Evolutionary conservation across 345 rosid species (phyloP), one percentile per base, ranked within the genome.

Genomic region (Ricinus communis): DNA sequence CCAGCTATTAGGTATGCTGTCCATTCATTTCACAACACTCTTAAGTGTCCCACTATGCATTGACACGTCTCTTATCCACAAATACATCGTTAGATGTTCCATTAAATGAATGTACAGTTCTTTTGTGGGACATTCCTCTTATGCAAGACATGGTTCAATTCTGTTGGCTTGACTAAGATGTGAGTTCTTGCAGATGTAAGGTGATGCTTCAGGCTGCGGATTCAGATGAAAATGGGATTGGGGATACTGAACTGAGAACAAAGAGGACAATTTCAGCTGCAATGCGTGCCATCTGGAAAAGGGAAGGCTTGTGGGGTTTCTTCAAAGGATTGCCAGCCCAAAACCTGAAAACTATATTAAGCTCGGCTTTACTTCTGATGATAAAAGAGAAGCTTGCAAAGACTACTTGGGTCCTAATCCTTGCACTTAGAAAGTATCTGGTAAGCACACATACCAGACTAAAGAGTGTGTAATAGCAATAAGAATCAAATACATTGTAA

Each of bases 401-500:
- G 59, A 66, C 76, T 40, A 66, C 76, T 43, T 77, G 80, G 80
- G 43, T 77, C 57, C 41, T 77, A 28, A 30, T 71, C 10, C 68
- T 77, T 59, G 80, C 80, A n/a, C 66, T 77, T 51, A 60, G 50
- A 53, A 71, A 52, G 76, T 77, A 71, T 45, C 43, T 77, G 36
- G 43, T 71, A 12, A 12, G 61, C 45, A 33, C 67, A n/a, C 79
- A 25, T 11, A 18, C 76, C 74, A 83, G 83, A 58, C 68, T 87
- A 74, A 89, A 89, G 82, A 82, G 63, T 2, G 68, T 74, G 53
- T 81, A 72, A 73, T 62, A 41, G n/a, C 46, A 18, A 6, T 28
- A 22, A 63, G 40, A 63, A 66, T 62, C 47, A 56, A 22, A 18
- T 43, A 31, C 70, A n/a, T 41, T 24, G 51, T 40, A 55, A 62